Evolutionary conservation across 148 eudicot species (phyloP).

Genomic region (Silene uniflora): DNA sequence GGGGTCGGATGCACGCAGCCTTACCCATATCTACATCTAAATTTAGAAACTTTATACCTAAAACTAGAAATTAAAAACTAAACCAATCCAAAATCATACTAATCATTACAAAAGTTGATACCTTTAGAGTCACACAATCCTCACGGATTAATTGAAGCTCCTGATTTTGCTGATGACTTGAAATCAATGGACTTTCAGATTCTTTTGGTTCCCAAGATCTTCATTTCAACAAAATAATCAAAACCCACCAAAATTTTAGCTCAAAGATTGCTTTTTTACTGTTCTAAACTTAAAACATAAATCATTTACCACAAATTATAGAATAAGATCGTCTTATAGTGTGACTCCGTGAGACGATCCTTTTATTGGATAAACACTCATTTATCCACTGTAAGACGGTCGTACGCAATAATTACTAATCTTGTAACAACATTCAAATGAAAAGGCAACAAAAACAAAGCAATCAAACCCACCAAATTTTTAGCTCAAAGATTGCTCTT

Average conservation of each 20-base stretch:
- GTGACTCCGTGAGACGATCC: too few species aligned
- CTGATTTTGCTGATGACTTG: slow-evolving; percentile 54
- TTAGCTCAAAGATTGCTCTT: neutral
- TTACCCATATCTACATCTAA: slow-evolving; percentile 11
- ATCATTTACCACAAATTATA: neutral
- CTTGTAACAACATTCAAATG: neutral
- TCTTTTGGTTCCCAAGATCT: slow-evolving; percentile 66
- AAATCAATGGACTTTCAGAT: slow-evolving; percentile 54
- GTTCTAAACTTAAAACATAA: neutral
- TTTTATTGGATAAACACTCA: too few species aligned
- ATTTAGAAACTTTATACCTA: neutral
- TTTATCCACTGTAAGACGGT: too few species aligned
- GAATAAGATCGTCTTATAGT: too few species aligned
- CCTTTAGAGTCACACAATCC: slow-evolving; percentile 70
- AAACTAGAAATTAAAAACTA: neutral
- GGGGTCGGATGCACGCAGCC: too few species aligned
- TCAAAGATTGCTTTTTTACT: neutral
- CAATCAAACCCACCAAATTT: slow-evolving; percentile 12
- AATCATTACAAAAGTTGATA: slow-evolving; percentile 13
- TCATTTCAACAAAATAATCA: slow-evolving; percentile 6
- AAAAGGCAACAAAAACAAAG: neutral
- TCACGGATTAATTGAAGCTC: slow-evolving; percentile 65
- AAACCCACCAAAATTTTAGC: slow-evolving; percentile 12
- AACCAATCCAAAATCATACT: neutral
- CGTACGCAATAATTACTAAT: too few species aligned